phyloP scores from a whole-genome alignment of 768 basidiomycete genomes.

The Tulasnella sp. region DNA sequence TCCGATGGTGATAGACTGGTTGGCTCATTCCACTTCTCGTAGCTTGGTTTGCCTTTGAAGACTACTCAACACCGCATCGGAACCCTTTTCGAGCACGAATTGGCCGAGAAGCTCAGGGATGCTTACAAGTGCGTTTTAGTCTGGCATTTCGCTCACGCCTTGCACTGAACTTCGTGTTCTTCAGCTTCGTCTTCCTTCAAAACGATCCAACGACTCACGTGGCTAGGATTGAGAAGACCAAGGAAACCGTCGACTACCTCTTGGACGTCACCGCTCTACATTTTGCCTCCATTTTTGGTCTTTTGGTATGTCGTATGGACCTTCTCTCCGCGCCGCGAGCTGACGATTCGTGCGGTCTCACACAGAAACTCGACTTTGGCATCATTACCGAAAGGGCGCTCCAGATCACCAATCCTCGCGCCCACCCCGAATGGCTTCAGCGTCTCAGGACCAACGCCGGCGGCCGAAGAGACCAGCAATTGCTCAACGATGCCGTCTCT shows the following conservation, averaged over 20 bases:
- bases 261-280: not conserved
- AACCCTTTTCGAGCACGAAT: slow-evolving; percentile 14
- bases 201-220: slow-evolving; percentile 47
- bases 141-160: not conserved
- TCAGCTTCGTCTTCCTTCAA: slow-evolving; percentile 66
- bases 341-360: slow-evolving; percentile 37
- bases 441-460: slow-evolving; percentile 37
- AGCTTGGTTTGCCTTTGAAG: slow-evolving; percentile 17
- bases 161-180: not conserved
- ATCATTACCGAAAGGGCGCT: slow-evolving; percentile 43
- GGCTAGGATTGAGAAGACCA: slow-evolving; percentile 41
- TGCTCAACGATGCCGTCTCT: slow-evolving; percentile 60
- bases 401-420: slow-evolving; percentile 59
- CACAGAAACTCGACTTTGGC: slow-evolving; percentile 84
- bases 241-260: slow-evolving; percentile 19
- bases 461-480: slow-evolving; percentile 45
- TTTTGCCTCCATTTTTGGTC: not conserved
- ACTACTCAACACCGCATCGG: slow-evolving; percentile 12
- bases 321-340: slow-evolving; percentile 28
- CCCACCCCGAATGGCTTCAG: slow-evolving; percentile 34
- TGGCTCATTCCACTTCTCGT: not conserved
- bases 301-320: not conserved
- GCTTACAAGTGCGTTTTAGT: slow-evolving; percentile 8
- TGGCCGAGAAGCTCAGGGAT: slow-evolving; percentile 15
- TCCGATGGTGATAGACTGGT: not conserved